These are phyloP conservation scores for Fraxinus greggii DNA, from an alignment of 305 asterid species.

Conservation along the genomic window DNA sequence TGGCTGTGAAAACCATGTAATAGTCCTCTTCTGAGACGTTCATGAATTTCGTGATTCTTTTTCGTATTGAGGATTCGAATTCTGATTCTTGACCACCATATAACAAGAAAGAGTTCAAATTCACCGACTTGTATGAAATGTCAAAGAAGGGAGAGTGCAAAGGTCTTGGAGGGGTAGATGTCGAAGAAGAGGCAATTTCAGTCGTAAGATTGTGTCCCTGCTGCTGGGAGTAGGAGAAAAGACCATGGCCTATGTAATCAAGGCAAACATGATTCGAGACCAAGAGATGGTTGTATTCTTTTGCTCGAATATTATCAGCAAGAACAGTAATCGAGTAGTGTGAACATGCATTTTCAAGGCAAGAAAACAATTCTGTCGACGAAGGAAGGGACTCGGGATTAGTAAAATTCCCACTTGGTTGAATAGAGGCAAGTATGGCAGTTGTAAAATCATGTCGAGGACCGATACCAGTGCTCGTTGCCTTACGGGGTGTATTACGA, in stretches of 20 bases:
- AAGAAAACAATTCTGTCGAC: conserved; percentile 25
- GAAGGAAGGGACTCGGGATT: conserved; percentile 80
- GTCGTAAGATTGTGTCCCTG: conserved; percentile 16
- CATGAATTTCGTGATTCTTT: conserved; percentile 61
- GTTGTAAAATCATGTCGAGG: conserved; percentile 40
- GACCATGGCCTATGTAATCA: conserved; percentile 79
- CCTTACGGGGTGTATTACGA: conserved; percentile 1
- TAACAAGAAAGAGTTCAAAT: conserved; percentile 41
- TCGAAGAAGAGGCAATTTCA: conserved; percentile 41
- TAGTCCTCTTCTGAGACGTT: conserved; percentile 64
- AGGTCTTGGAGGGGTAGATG: conserved; percentile 25
- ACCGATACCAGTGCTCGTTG: background rate
- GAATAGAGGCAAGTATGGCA: conserved; percentile 47
- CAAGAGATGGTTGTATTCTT: conserved; percentile 55
- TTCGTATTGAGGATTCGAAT: conserved; percentile 41
- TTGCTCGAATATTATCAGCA: conserved; percentile 58
- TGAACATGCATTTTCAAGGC: conserved; percentile 40
- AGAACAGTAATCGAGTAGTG: conserved; percentile 37
- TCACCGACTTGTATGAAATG: conserved; percentile 41
- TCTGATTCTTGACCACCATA: conserved; percentile 42
- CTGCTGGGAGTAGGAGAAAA: conserved; percentile 60
- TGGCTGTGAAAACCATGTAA: conserved; percentile 65
- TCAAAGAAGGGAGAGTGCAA: conserved; percentile 43
- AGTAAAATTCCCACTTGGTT: conserved; percentile 49
- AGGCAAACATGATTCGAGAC: conserved; percentile 50